These are phyloP conservation scores for Aspergillus awamori DNA, from an alignment of 2,329 filamentous ascomycete genomes.

Conservation along the genomic window DNA sequence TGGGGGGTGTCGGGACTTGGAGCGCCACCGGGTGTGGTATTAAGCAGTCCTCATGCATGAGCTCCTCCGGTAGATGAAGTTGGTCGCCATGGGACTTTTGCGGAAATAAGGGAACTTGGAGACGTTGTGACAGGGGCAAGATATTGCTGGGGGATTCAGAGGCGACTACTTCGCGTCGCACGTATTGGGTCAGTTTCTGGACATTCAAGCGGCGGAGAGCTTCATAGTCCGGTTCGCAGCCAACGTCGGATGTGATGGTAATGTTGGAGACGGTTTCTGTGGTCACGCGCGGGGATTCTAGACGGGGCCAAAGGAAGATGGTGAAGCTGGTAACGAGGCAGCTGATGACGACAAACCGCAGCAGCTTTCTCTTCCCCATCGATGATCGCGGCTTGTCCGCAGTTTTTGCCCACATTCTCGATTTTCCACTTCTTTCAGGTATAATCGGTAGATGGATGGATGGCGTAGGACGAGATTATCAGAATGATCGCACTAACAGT, in stretches of 20 bases:
- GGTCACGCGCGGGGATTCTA: slow-evolving; percentile 19
- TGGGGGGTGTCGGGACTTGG: slow-evolving; percentile 50
- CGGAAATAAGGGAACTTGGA: slow-evolving; percentile 33
- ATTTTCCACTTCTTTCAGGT: not conserved
- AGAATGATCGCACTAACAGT: slow-evolving; percentile 18
- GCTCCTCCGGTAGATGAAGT: slow-evolving; percentile 9
- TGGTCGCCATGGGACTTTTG: slow-evolving; percentile 7
- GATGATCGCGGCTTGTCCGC: slow-evolving; percentile 26
- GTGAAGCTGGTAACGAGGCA: slow-evolving; percentile 31
- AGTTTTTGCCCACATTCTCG: slow-evolving; percentile 29
- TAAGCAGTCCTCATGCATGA: slow-evolving; percentile 35
- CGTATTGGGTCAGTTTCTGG: slow-evolving; percentile 32
- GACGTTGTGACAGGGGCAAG: slow-evolving; percentile 30
- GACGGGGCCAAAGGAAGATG: slow-evolving; percentile 31
- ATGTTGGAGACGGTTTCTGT: slow-evolving; percentile 30
- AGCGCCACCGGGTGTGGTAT: slow-evolving; percentile 53
- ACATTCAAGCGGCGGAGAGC: slow-evolving; percentile 29
- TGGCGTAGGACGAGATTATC: slow-evolving; percentile 7
- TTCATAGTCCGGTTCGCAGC: slow-evolving; percentile 33
- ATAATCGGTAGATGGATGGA: not conserved
- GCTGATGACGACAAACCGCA: slow-evolving; percentile 32
- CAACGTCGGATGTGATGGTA: slow-evolving; percentile 32
- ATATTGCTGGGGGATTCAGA: slow-evolving; percentile 25
- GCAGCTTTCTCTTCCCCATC: slow-evolving; percentile 36
- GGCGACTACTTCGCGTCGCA: slow-evolving; percentile 35